Base-by-base conservation (phyloP, 1,284 basidiomycete genomes). In the Leccinum idahoense region DNA sequence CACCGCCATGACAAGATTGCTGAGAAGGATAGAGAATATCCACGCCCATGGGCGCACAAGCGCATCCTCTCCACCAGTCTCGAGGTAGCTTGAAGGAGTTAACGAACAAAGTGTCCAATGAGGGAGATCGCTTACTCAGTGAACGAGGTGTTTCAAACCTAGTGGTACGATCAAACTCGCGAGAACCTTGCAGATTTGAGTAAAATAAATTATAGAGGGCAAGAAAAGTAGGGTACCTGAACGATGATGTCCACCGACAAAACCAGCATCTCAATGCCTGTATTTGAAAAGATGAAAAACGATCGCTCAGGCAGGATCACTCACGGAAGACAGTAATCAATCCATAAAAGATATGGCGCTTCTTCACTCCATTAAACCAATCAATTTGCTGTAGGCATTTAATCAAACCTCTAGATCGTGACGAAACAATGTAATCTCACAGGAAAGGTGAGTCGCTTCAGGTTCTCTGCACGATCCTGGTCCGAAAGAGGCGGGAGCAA, bases 21-120 rank as follows among this genome's bases (percentile, higher is more conserved):
- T 55, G 15, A 57, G 15, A 14, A 60, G n/a, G 15, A 57, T 60
- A 15, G 32, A 11, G n/a, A 57, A 10, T 60, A 60, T 60, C 60
- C 60, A 60, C 4, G 39, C 53, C 53, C 60, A 57, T 20, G 60
- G 53, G 23, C 53, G 53, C 53, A 57, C 60, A 44, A 44, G 7
- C n/a, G 53, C 60, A 26, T 26, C 49, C 46, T 62, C n/a, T 14
- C 61, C 60, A 1, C 20, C 60, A 14, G 61, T 62, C 29, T 62
- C 61, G 14, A 62, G 61, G 23, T 62, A 35, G 15, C 61, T 56
- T 20, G 14, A 62, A 53, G 35, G n/a, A 32, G 23, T n/a, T 44
- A 39, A 5, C 6, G 7, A 61, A 32, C 8, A 61, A 15, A 6
- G n/a, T 14, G 10, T 20, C n/a, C 4, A 6, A 8, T 29, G 46